Conservation (phyloP, 106 monocot genomes). For the Apostasia ramifera region DNA sequence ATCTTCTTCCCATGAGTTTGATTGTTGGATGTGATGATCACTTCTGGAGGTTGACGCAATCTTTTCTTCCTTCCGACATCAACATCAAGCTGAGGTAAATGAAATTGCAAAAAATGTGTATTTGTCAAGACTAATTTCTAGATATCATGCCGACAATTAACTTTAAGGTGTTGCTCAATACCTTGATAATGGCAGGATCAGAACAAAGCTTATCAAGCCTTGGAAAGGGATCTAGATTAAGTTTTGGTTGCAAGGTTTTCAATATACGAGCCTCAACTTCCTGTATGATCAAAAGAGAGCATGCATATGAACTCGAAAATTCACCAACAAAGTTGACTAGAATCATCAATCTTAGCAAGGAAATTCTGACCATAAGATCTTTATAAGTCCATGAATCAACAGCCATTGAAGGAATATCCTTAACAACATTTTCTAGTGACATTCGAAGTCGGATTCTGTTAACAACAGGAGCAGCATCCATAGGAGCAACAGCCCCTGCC, state of each 20-base stretch:
- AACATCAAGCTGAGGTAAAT: constrained; percentile 65
- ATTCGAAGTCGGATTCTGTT: constrained; percentile 74
- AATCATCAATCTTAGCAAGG: neutral
- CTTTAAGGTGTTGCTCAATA: constrained; percentile 15
- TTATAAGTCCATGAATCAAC: constrained; percentile 97
- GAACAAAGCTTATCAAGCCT: constrained; percentile 65
- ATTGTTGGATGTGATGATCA: constrained; percentile 36
- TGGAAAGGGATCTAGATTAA: constrained; percentile 68
- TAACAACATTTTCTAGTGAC: constrained; percentile 90
- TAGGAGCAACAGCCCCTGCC: constrained; percentile 28
- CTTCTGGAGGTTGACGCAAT: constrained; percentile 37
- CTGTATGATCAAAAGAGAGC: constrained; percentile 28
- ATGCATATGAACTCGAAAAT: neutral
- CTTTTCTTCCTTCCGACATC: constrained; percentile 62
- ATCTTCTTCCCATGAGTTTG: constrained; percentile 69
- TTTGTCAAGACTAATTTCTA: constrained; percentile 1
- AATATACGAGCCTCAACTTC: constrained; percentile 88
- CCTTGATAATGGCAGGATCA: constrained; percentile 45
- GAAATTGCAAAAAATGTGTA: neutral
- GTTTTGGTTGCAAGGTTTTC: constrained; percentile 71
- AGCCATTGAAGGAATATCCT: constrained; percentile 73
- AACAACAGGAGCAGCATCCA: constrained; percentile 30
- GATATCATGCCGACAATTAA: neutral
- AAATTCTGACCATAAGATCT: constrained; percentile 66
- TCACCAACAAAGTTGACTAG: constrained; percentile 1